A percentile compares a stretch with the other conserved stretches of the same genome.
Evolutionary conservation across 2,329 filamentous ascomycete genomes (phyloP).

Genomic region (Cercospora canescens): DNA sequence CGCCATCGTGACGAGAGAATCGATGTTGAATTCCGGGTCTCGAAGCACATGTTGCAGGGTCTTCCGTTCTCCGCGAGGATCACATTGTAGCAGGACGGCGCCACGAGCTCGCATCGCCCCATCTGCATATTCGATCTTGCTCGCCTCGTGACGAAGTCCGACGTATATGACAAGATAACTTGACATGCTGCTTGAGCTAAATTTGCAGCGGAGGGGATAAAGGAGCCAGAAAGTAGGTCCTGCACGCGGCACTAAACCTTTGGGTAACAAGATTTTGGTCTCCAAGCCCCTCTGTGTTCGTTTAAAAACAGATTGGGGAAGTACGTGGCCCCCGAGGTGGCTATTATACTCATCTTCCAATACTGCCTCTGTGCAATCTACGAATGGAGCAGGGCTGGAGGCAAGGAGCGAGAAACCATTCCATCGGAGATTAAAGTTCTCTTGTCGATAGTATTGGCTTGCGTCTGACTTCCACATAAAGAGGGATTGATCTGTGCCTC

Average conservation of each 20-base stretch:
- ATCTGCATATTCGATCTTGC: not conserved
- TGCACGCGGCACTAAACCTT: not conserved
- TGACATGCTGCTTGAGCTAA: not conserved
- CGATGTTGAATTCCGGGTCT: not conserved
- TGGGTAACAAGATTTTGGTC: not conserved
- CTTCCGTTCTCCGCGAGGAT: not conserved
- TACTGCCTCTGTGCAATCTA: not conserved
- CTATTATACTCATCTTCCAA: not conserved
- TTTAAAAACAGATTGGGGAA: not conserved
- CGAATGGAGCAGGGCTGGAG: not conserved
- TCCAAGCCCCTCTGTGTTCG: not conserved
- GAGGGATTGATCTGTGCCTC: conserved; percentile 10
- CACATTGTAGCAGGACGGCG: not conserved
- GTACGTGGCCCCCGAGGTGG: not conserved
- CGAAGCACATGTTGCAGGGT: not conserved
- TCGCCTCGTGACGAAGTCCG: not conserved
- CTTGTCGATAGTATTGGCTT: not conserved
- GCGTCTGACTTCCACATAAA: conserved; percentile 8
- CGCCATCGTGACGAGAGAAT: not conserved
- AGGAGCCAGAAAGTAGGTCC: not conserved
- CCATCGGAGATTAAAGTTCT: not conserved
- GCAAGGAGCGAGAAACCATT: not conserved
- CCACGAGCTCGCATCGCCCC: not conserved
- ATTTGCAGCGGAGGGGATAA: not conserved
- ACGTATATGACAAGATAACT: not conserved